Evolutionary conservation across 202 grass and related monocot genomes (phyloP).

Genomic region (Miscanthus sacchariflorus): DNA sequence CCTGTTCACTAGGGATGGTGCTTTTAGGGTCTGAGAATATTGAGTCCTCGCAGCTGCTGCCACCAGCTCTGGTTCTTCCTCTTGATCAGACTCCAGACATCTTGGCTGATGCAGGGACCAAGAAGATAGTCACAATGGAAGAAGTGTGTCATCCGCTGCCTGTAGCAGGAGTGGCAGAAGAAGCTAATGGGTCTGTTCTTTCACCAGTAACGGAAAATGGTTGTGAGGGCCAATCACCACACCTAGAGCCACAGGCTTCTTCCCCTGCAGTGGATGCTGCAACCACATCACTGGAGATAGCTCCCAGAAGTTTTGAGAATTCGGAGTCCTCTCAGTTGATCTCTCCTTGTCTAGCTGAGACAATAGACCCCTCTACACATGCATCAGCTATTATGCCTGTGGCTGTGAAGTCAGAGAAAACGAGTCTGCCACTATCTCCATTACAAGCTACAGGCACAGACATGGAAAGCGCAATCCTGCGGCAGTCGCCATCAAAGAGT

Average conservation of each 20-base stretch:
- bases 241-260: conserved; percentile 30
- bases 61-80: conserved; percentile 17
- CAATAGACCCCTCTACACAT: conserved; percentile 15
- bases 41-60: not conserved
- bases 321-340: conserved; percentile 1
- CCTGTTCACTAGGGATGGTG: conserved; percentile 32
- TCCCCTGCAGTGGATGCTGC: conserved; percentile 18
- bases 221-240: conserved; percentile 38
- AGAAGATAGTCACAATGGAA: conserved; percentile 28
- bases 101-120: conserved; percentile 34
- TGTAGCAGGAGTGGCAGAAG: conserved; percentile 24
- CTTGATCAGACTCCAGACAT: conserved; percentile 36
- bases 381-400: conserved; percentile 26
- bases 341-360: conserved; percentile 17
- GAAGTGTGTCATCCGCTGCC: not conserved
- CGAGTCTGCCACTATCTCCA: conserved; percentile 18
- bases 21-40: conserved; percentile 40
- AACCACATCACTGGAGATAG: not conserved
- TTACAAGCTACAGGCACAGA: conserved; percentile 32
- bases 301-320: conserved; percentile 8
- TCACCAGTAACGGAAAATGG: conserved; percentile 30
- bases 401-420: conserved; percentile 30
- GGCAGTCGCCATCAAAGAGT: not conserved
- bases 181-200: conserved; percentile 35
- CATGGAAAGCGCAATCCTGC: conserved; percentile 32